phyloP scores from a whole-genome alignment of 1,284 basidiomycete species.

The Xanthoconium separans region DNA sequence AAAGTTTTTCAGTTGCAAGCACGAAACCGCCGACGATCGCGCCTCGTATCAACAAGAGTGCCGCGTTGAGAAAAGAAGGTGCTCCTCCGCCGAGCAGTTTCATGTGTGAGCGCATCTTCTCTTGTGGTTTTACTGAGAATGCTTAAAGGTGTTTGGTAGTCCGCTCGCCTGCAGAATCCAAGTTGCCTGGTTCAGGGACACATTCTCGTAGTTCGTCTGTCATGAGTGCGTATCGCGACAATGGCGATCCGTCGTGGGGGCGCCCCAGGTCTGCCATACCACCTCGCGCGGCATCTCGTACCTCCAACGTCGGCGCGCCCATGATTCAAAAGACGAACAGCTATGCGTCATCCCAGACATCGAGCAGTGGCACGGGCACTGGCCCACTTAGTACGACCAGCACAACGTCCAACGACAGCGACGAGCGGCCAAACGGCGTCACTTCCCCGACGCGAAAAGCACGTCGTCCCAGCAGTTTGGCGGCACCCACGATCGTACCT shows the following conservation, averaged over 20 bases:
- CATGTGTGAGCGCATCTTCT: slow-evolving; percentile 48
- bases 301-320: slow-evolving; percentile 10
- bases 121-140: background rate
- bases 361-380: slow-evolving; percentile 28
- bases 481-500: slow-evolving; percentile 60
- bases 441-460: slow-evolving; percentile 18
- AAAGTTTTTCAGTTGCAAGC: slow-evolving; percentile 68
- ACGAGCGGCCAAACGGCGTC: slow-evolving; percentile 19
- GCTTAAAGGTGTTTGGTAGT: slow-evolving; percentile 34
- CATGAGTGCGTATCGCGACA: slow-evolving; percentile 29
- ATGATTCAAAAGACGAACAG: slow-evolving; percentile 18
- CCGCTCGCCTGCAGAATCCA: slow-evolving; percentile 39
- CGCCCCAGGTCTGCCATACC: slow-evolving; percentile 26
- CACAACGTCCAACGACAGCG: slow-evolving; percentile 17
- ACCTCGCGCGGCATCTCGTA: slow-evolving; percentile 28
- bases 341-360: slow-evolving; percentile 27
- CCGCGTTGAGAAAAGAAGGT: slow-evolving; percentile 54
- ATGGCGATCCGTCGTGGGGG: slow-evolving; percentile 7
- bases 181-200: slow-evolving; percentile 38
- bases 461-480: slow-evolving; percentile 54
- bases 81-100: slow-evolving; percentile 58
- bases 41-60: slow-evolving; percentile 70
- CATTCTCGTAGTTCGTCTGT: slow-evolving; percentile 43
- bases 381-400: slow-evolving; percentile 30
- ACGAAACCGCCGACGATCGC: slow-evolving; percentile 56